A percentile compares a stretch with the other conserved stretches of the same genome.
Conservation (phyloP, 495 filamentous ascomycete species). For the Neurospora terricola region DNA sequence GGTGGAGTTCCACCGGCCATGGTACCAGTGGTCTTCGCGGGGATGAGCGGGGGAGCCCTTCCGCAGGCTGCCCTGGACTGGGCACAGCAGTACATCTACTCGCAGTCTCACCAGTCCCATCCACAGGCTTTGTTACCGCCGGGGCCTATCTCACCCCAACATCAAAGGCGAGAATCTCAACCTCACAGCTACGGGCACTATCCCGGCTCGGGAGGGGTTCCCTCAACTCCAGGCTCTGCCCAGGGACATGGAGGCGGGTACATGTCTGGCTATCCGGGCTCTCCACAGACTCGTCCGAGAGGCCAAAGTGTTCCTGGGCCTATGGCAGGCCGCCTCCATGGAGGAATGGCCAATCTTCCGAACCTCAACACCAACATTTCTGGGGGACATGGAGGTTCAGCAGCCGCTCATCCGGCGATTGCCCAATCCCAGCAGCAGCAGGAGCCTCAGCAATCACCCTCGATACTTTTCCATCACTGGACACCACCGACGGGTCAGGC, state of each 20-base stretch:
- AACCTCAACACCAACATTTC: constrained; percentile 26
- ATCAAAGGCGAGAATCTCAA: constrained; percentile 36
- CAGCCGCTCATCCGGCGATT: constrained; percentile 21
- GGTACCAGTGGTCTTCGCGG: constrained; percentile 83
- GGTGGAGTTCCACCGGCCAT: constrained; percentile 78
- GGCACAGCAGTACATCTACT: constrained; percentile 59
- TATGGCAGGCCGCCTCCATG: constrained; percentile 10
- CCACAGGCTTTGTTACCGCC: constrained; percentile 43
- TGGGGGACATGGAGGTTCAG: constrained; percentile 12
- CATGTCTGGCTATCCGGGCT: constrained; percentile 25
- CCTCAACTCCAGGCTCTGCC: constrained; percentile 36
- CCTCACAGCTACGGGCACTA: constrained; percentile 32
- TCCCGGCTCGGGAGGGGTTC: constrained; percentile 29
- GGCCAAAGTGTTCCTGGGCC: constrained; percentile 31
- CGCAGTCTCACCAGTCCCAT: constrained; percentile 41
- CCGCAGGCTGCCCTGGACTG: constrained; percentile 53
- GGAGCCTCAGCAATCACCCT: constrained; percentile 45
- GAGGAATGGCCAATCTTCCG: constrained; percentile 16
- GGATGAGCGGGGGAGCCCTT: constrained; percentile 58
- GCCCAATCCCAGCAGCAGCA: constrained; percentile 25
- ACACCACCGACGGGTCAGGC: constrained; percentile 61
- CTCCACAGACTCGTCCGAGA: constrained; percentile 28
- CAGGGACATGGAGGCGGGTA: constrained; percentile 27
- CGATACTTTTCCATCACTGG: constrained; percentile 89
- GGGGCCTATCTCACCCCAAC: constrained; percentile 34